Evolutionary conservation across 768 basidiomycete species (phyloP).

Genomic region (Rhizopogon sp.): DNA sequence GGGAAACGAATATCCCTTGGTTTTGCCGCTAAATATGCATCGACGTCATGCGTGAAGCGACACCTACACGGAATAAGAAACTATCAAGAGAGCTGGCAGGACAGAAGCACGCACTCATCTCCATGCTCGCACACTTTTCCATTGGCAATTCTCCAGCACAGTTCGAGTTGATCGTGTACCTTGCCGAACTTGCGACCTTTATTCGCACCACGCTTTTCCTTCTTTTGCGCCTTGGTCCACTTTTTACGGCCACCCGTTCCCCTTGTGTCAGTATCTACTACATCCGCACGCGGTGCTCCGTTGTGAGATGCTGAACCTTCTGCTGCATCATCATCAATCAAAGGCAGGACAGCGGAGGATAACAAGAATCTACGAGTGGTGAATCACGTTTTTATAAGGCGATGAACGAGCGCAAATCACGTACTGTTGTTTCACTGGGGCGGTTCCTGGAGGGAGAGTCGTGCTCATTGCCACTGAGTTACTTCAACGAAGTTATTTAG

Average conservation of each 20-base stretch:
- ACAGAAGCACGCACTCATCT: constrained; percentile 41
- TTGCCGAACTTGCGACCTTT: constrained; percentile 78
- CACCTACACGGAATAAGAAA: constrained; percentile 42
- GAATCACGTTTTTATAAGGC: background rate
- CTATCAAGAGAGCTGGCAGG: background rate
- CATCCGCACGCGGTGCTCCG: constrained; percentile 11
- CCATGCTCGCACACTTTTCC: constrained; percentile 71
- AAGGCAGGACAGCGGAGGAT: constrained; percentile 15
- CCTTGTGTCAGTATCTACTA: constrained; percentile 30
- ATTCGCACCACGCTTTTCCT: constrained; percentile 75
- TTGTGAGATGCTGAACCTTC: constrained; percentile 48
- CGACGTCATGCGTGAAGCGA: constrained; percentile 73
- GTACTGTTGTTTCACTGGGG: constrained; percentile 50
- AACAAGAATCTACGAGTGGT: constrained; percentile 38
- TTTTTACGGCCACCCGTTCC: constrained; percentile 31
- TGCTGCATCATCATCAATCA: constrained; percentile 55
- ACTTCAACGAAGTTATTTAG: no score
- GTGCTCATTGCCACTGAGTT: constrained; percentile 3
- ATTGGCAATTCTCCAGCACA: constrained; percentile 78
- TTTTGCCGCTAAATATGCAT: constrained; percentile 72
- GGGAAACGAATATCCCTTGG: constrained; percentile 66
- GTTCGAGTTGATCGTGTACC: constrained; percentile 70
- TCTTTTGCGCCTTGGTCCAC: constrained; percentile 61
- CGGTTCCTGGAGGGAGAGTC: constrained; percentile 36
- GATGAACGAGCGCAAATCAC: constrained; percentile 6